A percentile compares a stretch with the other conserved stretches of the same genome.
Conservation (phyloP, 805 yeast species). For the Wickerhamomyces ciferrii region DNA sequence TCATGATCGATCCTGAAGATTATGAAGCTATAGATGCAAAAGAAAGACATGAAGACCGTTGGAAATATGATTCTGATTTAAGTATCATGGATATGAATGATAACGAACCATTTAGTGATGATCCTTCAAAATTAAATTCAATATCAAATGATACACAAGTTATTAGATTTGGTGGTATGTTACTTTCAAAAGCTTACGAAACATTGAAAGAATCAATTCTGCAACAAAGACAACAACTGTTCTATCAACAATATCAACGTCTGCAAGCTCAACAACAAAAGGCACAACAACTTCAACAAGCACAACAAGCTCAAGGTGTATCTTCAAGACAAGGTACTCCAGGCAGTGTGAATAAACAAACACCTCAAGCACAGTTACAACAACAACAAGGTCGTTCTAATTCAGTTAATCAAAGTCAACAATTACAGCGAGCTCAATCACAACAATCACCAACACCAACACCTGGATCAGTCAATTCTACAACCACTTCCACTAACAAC, state of each 20-base stretch:
- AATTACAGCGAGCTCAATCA: background rate
- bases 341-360: background rate
- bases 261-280: conserved; percentile 22
- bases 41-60: conserved; percentile 52
- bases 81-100: conserved; percentile 28
- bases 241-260: conserved; percentile 24
- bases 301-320: background rate
- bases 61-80: conserved; percentile 60
- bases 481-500: background rate
- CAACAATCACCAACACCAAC: background rate
- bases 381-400: background rate
- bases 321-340: background rate
- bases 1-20: conserved; percentile 27
- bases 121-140: conserved; percentile 79
- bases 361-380: background rate
- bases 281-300: conserved; percentile 8
- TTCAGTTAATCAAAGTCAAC: background rate
- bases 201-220: conserved; percentile 68
- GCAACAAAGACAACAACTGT: conserved; percentile 55
- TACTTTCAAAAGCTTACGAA: conserved; percentile 82
- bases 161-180: conserved; percentile 88
- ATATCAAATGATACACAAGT: conserved; percentile 84
- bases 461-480: background rate
- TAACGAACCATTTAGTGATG: conserved; percentile 54
- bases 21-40: conserved; percentile 29